Evolutionary conservation across 805 yeast species (phyloP).

Genomic region (Saturnispora silvae): DNA sequence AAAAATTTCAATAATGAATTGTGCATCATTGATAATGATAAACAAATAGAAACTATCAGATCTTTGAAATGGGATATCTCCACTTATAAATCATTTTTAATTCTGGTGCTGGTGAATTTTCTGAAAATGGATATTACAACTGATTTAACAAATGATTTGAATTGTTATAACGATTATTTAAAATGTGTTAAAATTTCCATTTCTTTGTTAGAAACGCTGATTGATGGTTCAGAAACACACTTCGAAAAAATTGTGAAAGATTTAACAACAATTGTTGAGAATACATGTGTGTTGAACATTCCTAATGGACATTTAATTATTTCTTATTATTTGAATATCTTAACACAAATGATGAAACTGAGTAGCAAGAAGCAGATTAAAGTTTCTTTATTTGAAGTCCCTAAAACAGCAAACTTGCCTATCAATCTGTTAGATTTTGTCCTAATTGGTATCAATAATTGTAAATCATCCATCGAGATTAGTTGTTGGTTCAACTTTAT

Average conservation of each 20-base stretch:
- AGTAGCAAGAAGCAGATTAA: slow-evolving; percentile 15
- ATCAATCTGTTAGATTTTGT: slow-evolving; percentile 20
- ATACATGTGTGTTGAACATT: slow-evolving; percentile 1
- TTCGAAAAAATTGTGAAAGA: slow-evolving; percentile 28
- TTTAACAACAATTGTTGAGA: slow-evolving; percentile 12
- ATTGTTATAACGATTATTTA: slow-evolving; percentile 22
- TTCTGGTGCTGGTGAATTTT: slow-evolving; percentile 37
- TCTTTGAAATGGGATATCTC: slow-evolving; percentile 40
- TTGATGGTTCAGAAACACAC: slow-evolving; percentile 49
- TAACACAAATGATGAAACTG: slow-evolving; percentile 18
- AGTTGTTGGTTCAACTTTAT: slow-evolving; percentile 22
- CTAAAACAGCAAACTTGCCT: slow-evolving; percentile 1
- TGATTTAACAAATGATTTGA: slow-evolving; percentile 12
- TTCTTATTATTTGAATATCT: slow-evolving; percentile 18
- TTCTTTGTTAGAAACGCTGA: slow-evolving; percentile 33
- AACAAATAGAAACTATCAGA: slow-evolving; percentile 31
- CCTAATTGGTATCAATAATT: slow-evolving; percentile 17
- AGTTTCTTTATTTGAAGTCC: slow-evolving; percentile 14
- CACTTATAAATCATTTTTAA: slow-evolving; percentile 48
- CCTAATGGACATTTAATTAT: slow-evolving; percentile 8
- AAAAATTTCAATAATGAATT: slow-evolving; percentile 47
- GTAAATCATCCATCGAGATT: slow-evolving; percentile 17
- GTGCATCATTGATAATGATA: slow-evolving; percentile 41
- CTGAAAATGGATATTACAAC: slow-evolving; percentile 22
- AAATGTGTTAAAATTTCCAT: slow-evolving; percentile 34